Evolutionary conservation across 345 rosid species (phyloP), one percentile per base, ranked within the genome.

Genomic region (Cardamine chenopodiifolia): DNA sequence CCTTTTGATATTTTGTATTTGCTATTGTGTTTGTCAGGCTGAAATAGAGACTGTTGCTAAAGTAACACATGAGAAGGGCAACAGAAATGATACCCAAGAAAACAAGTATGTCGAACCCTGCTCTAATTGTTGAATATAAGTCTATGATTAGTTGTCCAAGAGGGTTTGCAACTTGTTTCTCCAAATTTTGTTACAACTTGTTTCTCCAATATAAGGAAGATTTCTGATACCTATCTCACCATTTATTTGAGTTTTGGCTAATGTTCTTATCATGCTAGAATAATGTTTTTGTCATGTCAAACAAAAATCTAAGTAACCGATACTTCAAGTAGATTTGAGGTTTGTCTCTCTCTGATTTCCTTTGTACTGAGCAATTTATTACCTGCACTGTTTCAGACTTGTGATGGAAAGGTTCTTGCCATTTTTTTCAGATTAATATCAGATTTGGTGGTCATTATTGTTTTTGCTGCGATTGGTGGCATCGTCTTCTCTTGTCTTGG

Each of bases 321-420:
- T 96, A 47, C 99, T 96, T 76, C 99, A 96, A 89, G 97, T 96
- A 47, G 99, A 96, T 86, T 66, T 92, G 84, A 89, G 99, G 99
- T 95, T 77, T 44, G 70, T 76, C 52, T 37, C 72, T 79, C 26
- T 63, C 35, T 13, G 26, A 22, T 75, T 19, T 59, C 3, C 4
- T 61, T 18, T 52, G 6, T 22, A 61, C 34, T 54, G 55, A 45
- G 50, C 17, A 2, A 42, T 34, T 44, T 6, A 2, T 25, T 45
- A 31, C 37, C 37, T 50, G 31, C 68, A 10, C 45, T 66, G 47
- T 54, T 69, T 50, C 75, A 54, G 62, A 8, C 40, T 72, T 78
- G 65, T 59, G 45, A 72, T 82, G 68, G 19, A 40, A n/a, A 50
- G 29, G 70, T 58, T 44, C 56, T 60, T 70, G 55, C 15, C 73